These are phyloP conservation scores for Amniculicola lignicola DNA, from an alignment of 495 filamentous ascomycete genomes.

Conservation along the genomic window DNA sequence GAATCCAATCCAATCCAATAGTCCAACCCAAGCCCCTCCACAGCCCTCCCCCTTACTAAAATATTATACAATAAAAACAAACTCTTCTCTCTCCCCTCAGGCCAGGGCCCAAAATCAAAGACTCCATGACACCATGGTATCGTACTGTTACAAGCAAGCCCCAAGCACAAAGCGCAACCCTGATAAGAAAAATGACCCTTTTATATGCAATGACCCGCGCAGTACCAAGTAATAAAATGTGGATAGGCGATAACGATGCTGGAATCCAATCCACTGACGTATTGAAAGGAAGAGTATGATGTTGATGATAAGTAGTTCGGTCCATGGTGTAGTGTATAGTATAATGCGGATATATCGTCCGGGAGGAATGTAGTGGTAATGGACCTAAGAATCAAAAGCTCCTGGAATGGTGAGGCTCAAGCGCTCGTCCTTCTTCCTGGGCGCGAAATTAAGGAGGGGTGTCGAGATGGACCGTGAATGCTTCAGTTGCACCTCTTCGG, in stretches of 20 bases:
- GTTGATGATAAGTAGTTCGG: neutral
- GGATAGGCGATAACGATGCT: conserved; percentile 6
- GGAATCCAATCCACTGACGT: neutral
- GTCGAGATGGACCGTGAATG: conserved; percentile 9
- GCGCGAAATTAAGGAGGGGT: neutral
- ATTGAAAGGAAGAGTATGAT: neutral
- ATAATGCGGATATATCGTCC: neutral
- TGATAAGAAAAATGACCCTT: conserved; percentile 6
- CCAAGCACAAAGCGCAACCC: neutral
- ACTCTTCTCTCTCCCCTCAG: neutral
- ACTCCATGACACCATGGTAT: conserved; percentile 8
- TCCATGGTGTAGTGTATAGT: neutral
- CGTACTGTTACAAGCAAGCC: conserved; percentile 16
- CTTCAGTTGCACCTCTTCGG: neutral
- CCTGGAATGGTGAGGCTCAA: conserved; percentile 33
- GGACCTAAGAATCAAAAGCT: conserved; percentile 22
- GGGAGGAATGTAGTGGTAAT: neutral
- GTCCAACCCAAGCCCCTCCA: too few relatives aligned
- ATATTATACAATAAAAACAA: neutral
- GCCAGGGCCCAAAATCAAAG: neutral
- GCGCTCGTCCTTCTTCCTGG: conserved; percentile 27
- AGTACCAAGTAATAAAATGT: too few relatives aligned
- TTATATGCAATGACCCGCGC: conserved; percentile 14
- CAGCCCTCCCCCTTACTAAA: too few relatives aligned
- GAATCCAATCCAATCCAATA: neutral